Base-by-base conservation (phyloP, 2,329 filamentous ascomycete species). In the Xylaria sp. region DNA sequence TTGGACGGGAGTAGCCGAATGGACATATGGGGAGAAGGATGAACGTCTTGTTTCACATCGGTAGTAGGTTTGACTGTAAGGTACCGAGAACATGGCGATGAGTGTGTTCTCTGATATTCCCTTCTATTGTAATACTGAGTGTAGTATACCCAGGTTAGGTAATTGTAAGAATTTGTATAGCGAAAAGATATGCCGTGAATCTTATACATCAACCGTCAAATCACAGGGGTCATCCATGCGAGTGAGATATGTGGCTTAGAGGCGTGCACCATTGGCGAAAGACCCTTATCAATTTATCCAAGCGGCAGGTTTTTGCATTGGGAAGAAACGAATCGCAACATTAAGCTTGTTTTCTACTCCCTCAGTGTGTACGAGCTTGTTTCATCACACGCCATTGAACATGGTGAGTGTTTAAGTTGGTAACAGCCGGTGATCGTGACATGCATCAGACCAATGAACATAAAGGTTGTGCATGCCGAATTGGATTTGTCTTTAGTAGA, bases 1-100 rank as follows among this genome's bases (percentile, higher is more conserved):
- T 59, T 23, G 53, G 53, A 61, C 69, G 66, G 69, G 59, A 71
- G 59, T 49, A 68, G 46, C 66, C 66, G 69, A 70, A 46, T 60
- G n/a, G 23, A 46, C 61, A 36, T 13, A 56, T 36, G 40, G 28
- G 64, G 36, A 49, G 42, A 26, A 23, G 44, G 51, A 59, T 20
- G 56, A 36, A 46, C 13, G n/a, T 38, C 33, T 38, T 56, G 58
- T 59, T 36, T 54, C 42, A 59, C 59, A 5, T 53, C n/a, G n/a
- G 49, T 9, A 20, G 46, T 38, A 57, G 40, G 61, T 46, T 40
- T 59, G 10, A 36, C 23, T 42, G 23, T 57, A 31, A 13, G 10
- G 20, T 53, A 56, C 33, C 44, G 38, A 13, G 44, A 42, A 49
- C 33, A 17, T 13, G 9, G 17, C 15, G 59, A 38, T 44, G 59